Evolutionary conservation across 768 basidiomycete genomes (phyloP).

Genomic region (Pulveroboletus sp.): DNA sequence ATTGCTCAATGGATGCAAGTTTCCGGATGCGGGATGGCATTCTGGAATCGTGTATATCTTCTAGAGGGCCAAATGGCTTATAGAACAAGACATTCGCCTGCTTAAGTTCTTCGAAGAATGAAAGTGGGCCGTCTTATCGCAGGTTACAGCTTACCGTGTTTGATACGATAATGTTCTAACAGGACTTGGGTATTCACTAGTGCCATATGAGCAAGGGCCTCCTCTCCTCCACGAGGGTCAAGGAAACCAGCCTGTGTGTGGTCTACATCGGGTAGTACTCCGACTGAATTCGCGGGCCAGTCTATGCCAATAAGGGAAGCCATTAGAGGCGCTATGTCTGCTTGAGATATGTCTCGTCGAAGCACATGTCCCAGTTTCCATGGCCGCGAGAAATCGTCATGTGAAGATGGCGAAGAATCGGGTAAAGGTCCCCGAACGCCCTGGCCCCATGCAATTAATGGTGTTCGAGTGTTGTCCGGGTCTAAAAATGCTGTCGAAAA

Average conservation of each 20-base stretch:
- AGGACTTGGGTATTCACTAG: slow-evolving; percentile 68
- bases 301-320: slow-evolving; percentile 64
- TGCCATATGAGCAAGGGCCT: slow-evolving; percentile 48
- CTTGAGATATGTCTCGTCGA: slow-evolving; percentile 78
- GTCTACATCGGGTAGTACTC: slow-evolving; percentile 74
- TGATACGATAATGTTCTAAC: slow-evolving; percentile 71
- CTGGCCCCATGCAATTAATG: slow-evolving; percentile 77
- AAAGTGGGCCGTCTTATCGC: background rate
- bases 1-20: slow-evolving; percentile 41
- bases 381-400: slow-evolving; percentile 63
- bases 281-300: slow-evolving; percentile 82
- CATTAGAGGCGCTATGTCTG: slow-evolving; percentile 78
- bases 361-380: slow-evolving; percentile 59
- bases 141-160: slow-evolving; percentile 52
- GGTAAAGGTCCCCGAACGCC: slow-evolving; percentile 69
- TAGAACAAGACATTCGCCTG: slow-evolving; percentile 55
- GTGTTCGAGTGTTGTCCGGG: slow-evolving; percentile 85
- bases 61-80: slow-evolving; percentile 53
- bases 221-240: slow-evolving; percentile 41
- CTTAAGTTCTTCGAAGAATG: slow-evolving; percentile 51
- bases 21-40: slow-evolving; percentile 33
- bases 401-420: slow-evolving; percentile 51
- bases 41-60: slow-evolving; percentile 26
- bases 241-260: slow-evolving; percentile 58
- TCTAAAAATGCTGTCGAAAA: slow-evolving; percentile 41